These are phyloP conservation scores for Periconia digitata DNA, from an alignment of 2,329 filamentous ascomycete species.

Conservation along the genomic window DNA sequence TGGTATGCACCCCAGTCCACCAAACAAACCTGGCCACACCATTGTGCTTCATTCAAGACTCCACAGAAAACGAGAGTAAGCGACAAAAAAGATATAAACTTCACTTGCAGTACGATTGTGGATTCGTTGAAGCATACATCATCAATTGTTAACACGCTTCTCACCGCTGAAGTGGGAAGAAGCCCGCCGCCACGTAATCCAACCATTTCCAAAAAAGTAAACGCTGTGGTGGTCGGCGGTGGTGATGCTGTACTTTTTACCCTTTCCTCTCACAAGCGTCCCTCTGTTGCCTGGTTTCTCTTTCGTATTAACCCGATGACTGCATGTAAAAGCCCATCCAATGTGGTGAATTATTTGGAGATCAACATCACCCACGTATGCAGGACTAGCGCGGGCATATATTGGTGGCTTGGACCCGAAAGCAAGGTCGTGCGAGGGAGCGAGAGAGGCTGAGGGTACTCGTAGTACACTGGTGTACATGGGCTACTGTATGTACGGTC, in stretches of 20 bases:
- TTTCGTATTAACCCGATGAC: too few relatives aligned
- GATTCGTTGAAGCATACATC: too few relatives aligned
- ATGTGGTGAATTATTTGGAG: background rate
- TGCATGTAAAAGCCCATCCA: background rate
- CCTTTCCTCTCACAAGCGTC: too few relatives aligned
- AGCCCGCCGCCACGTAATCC: background rate
- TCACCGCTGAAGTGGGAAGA: background rate
- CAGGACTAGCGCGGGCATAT: background rate
- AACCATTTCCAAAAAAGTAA: background rate
- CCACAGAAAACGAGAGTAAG: background rate
- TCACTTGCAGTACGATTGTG: too few relatives aligned
- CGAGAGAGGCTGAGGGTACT: background rate
- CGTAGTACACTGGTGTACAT: background rate
- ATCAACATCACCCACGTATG: background rate
- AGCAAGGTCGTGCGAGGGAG: background rate
- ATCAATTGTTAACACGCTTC: background rate
- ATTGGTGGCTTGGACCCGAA: background rate
- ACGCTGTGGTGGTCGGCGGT: background rate
- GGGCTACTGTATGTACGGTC: background rate
- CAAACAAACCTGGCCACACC: background rate
- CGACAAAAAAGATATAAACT: background rate
- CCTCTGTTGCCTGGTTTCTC: too few relatives aligned
- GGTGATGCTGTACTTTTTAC: background rate
- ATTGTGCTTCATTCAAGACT: background rate
- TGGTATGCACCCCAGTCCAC: too few relatives aligned